A percentile compares a stretch with the other conserved stretches of the same genome.
Evolutionary conservation across 306 rosid species (phyloP).

Genomic region (Canavalia gladiata): DNA sequence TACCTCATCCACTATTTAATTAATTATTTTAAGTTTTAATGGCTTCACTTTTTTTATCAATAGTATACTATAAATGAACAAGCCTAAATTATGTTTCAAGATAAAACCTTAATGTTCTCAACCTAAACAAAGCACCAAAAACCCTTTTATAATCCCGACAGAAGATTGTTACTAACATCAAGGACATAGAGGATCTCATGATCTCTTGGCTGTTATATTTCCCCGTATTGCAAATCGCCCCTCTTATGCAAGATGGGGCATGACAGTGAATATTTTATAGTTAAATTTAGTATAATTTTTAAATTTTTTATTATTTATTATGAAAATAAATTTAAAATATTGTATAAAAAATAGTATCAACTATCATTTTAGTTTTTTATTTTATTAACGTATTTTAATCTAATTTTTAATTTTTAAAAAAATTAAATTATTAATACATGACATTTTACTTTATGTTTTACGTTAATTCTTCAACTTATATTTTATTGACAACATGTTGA

Average conservation of each 20-base stretch:
- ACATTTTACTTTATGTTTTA: no score
- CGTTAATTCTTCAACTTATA: no score
- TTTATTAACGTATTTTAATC: no score
- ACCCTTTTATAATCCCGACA: no score
- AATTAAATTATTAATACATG: no score
- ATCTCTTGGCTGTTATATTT: neutral
- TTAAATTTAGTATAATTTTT: no score
- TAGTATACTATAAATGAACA: neutral
- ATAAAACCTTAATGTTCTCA: neutral
- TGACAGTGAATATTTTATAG: neutral
- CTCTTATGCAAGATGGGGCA: neutral
- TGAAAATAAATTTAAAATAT: no score
- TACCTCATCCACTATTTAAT: neutral
- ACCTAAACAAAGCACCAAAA: neutral
- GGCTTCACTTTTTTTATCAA: neutral
- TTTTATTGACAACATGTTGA: no score
- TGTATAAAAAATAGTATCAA: no score
- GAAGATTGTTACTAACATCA: neutral
- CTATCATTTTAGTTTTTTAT: no score
- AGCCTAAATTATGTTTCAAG: neutral
- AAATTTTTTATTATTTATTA: no score
- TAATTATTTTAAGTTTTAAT: neutral
- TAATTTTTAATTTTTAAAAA: no score
- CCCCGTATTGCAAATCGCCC: neutral
- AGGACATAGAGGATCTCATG: neutral